Evolutionary conservation across 176 grass and related monocot species (phyloP).

Genomic region (Aegilops longissima): DNA sequence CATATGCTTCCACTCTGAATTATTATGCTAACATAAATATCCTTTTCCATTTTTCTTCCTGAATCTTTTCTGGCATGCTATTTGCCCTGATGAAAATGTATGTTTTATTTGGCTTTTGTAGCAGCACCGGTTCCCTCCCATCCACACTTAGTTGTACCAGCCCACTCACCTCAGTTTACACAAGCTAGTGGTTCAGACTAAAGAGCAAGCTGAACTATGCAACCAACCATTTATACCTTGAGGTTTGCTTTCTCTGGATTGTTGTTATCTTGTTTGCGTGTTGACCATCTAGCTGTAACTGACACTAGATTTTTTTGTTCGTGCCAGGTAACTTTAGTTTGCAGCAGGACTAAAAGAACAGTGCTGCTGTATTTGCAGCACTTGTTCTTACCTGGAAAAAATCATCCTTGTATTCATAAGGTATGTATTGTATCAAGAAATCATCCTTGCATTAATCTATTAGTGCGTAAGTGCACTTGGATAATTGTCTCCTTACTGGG

Average conservation of each 20-base stretch:
- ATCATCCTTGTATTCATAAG: conserved; percentile 92
- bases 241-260: conserved; percentile 42
- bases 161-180: conserved; percentile 70
- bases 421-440: background rate
- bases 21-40: background rate
- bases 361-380: conserved; percentile 59
- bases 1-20: background rate
- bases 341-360: conserved; percentile 84
- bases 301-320: conserved; percentile 13
- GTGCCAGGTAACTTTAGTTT: conserved; percentile 79
- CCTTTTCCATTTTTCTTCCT: background rate
- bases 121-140: conserved; percentile 56
- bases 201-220: conserved; percentile 70
- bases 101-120: conserved; percentile 32
- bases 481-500: background rate
- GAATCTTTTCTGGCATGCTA: background rate
- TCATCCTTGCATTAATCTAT: background rate
- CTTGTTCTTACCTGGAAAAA: conserved; percentile 74
- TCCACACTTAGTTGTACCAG: conserved; percentile 62
- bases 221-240: conserved; percentile 48
- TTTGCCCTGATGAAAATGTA: conserved; percentile 3
- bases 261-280: conserved; percentile 12
- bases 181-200: conserved; percentile 80
- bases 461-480: background rate
- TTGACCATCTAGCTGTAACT: background rate